phyloP scores from a whole-genome alignment of 441 rosid genomes.

The Adansonia gregorii region DNA sequence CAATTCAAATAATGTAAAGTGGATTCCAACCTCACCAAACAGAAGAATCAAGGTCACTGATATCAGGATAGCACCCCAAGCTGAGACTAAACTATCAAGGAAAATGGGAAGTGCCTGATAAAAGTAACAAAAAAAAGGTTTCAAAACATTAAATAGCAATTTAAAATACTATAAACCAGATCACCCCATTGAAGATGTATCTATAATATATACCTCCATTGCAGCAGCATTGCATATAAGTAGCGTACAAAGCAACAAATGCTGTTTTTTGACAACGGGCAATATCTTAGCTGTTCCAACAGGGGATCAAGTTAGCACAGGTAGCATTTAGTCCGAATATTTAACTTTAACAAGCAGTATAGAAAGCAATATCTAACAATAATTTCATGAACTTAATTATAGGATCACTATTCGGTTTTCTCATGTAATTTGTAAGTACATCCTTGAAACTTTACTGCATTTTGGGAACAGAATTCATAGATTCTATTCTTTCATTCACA shows the following conservation, averaged over 20 bases:
- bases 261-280: constrained; percentile 68
- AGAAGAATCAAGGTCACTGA: constrained; percentile 71
- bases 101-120: constrained; percentile 67
- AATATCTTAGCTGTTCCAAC: constrained; percentile 51
- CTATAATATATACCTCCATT: constrained; percentile 57
- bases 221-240: constrained; percentile 73
- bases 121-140: not conserved
- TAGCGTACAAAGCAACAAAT: constrained; percentile 61
- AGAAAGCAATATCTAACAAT: not conserved
- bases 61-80: constrained; percentile 68
- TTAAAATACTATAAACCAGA: not conserved
- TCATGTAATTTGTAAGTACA: not conserved
- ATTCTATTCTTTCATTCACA: not conserved
- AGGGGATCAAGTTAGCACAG: not conserved
- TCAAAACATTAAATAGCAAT: constrained; percentile 17
- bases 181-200: not conserved
- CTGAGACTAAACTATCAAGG: constrained; percentile 55
- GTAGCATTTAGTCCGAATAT: not conserved
- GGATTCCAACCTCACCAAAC: constrained; percentile 64
- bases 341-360: not conserved
- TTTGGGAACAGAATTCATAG: not conserved
- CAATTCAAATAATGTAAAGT: constrained; percentile 5
- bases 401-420: not conserved
- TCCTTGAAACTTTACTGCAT: not conserved
- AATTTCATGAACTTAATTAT: not conserved